Evolutionary conservation across 768 basidiomycete genomes (phyloP), one percentile per base, ranked within the genome.

Genomic region (Suillus variegatus): DNA sequence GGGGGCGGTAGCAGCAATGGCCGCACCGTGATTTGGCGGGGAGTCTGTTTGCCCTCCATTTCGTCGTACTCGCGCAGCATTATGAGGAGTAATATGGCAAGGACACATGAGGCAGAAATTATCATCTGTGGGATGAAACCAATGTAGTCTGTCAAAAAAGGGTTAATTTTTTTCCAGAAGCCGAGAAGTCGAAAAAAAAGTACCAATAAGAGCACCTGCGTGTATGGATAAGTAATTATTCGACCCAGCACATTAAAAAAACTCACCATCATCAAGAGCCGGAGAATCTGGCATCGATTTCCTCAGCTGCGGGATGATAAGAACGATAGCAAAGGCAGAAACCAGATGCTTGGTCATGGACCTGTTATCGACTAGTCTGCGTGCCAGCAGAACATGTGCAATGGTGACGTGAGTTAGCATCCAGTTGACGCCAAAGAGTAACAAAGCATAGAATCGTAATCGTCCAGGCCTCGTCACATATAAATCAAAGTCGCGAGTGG

Each of bases 121-220:
- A 85, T 75, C 83, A 87, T 86, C 70, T 88, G 86, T 6, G 86
- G 85, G 70, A 88, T 86, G 72, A 82, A 85, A 2, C 85, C 86
- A 56, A 88, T 85, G 54, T 76, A 76, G 68, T 86, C 85, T 86
- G 65, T 47, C n/a, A 16, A 20, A 35, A 6, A 28, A 12, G 14
- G 6, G 54, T 40, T 25, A 60, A n/a, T 25, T 2, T 28, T n/a
- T 5, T 47, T n/a, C 10, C 13, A 63, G 22, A 57, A 43, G 18
- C 28, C 6, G 10, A 10, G 18, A 41, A 25, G 8, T 22, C 32
- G 4, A 13, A 20, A 35, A 6, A 32, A 54, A 25, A 38, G 60
- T 72, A 85, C 84, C 84, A 58, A 85, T 81, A 22, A 85, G 72
- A 18, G 84, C 81, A 61, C 84, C 84, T 84, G 47, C 18, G 9